Conservation (phyloP, 148 eudicot genomes). For the Rhododendron kiyosumense region DNA sequence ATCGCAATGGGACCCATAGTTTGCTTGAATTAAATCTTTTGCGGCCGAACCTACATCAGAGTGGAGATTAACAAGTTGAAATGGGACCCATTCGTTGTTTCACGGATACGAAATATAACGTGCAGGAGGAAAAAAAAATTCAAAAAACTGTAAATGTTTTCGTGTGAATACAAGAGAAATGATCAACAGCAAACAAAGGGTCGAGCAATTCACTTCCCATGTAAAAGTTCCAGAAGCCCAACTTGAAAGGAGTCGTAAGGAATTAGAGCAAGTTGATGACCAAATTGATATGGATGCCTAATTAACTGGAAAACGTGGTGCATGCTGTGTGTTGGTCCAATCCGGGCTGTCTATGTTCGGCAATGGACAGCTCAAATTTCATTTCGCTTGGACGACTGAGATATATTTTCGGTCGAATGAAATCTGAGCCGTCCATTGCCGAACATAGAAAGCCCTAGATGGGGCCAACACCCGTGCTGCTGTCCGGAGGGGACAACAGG, state of each 20-base stretch:
- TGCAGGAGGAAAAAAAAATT: background rate
- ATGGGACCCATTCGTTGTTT: background rate
- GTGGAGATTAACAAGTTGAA: background rate
- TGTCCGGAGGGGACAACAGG: no score
- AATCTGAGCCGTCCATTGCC: no score
- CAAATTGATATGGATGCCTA: background rate
- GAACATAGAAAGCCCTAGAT: no score
- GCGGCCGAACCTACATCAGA: background rate
- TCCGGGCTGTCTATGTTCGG: no score
- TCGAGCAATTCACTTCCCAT: background rate
- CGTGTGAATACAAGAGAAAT: background rate
- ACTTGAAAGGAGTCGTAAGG: background rate
- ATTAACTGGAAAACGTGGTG: background rate
- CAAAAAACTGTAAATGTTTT: background rate
- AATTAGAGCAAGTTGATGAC: background rate
- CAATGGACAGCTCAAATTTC: no score
- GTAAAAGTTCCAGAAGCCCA: background rate
- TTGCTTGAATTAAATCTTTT: background rate
- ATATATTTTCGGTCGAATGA: no score
- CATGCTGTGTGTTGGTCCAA: no score
- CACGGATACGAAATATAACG: background rate
- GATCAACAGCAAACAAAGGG: background rate
- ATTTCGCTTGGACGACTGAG: no score
- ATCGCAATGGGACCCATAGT: conserved; percentile 42
- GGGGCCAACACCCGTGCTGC: no score